A percentile compares a stretch with the other conserved stretches of the same genome.
Evolutionary conservation across 140 eudicot species (phyloP).

Genomic region (Anethum foeniculum): DNA sequence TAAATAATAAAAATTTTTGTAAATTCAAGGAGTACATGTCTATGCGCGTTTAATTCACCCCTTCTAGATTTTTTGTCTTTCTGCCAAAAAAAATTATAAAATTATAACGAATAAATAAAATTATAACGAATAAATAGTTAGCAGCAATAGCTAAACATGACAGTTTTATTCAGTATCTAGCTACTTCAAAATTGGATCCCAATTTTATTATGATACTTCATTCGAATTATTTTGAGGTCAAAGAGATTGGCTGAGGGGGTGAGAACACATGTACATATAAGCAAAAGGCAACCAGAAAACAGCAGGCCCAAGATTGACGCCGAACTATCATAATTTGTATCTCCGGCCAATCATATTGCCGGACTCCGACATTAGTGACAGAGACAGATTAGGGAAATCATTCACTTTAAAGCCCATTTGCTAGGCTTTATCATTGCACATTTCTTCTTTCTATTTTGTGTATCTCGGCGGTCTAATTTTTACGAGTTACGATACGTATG

Average conservation of each 20-base stretch:
- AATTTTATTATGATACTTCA: no score
- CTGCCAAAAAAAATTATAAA: no score
- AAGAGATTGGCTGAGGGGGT: background rate
- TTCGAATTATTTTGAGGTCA: background rate
- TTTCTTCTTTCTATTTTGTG: background rate
- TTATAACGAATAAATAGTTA: no score
- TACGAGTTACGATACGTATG: background rate
- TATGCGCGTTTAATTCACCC: no score
- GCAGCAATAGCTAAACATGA: no score
- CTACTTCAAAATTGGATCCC: no score
- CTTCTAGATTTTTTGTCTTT: no score
- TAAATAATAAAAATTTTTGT: no score
- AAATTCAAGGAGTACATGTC: no score
- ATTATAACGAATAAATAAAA: no score
- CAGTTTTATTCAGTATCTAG: no score
- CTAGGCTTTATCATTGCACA: background rate
- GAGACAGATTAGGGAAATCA: slow-evolving; percentile 6
- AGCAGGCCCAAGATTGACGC: slow-evolving; percentile 60
- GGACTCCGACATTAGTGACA: slow-evolving; percentile 4
- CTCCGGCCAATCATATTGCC: slow-evolving; percentile 25
- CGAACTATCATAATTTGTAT: slow-evolving; percentile 23
- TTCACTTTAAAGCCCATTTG: background rate
- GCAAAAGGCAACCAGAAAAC: slow-evolving; percentile 33
- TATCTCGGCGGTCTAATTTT: background rate
- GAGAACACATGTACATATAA: slow-evolving; percentile 19